Percentiles rank a stretch among this genome's conserved stretches.
These are phyloP conservation scores for Pleurotus ostreatus DNA, from an alignment of 768 basidiomycete genomes.

Conservation along the genomic window DNA sequence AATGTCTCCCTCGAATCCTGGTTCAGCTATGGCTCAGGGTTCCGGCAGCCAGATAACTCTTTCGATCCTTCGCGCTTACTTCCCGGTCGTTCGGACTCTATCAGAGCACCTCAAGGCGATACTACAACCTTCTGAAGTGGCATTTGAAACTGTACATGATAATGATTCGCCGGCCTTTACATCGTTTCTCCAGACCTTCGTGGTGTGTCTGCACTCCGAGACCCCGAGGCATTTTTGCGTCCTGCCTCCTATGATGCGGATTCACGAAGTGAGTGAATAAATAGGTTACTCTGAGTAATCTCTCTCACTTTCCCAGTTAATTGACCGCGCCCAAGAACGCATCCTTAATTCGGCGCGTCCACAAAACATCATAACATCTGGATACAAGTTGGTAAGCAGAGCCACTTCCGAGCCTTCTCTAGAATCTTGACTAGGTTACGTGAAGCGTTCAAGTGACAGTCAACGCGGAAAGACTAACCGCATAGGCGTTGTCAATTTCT, in stretches of 20 bases:
- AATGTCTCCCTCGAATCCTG: too few species aligned
- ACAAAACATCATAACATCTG: conserved; percentile 60
- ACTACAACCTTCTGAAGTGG: conserved; percentile 16
- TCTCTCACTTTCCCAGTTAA: conserved; percentile 36
- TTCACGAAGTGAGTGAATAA: conserved; percentile 45
- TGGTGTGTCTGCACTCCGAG: conserved; percentile 35
- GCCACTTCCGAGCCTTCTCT: not conserved
- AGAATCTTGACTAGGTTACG: not conserved
- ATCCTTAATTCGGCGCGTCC: conserved; percentile 41
- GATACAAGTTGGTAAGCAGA: conserved; percentile 54
- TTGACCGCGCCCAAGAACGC: conserved; percentile 56
- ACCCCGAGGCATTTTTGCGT: conserved; percentile 20
- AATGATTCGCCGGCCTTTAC: conserved; percentile 25
- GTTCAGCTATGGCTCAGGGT: too few species aligned
- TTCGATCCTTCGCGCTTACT: conserved; percentile 40
- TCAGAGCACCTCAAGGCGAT: conserved; percentile 35
- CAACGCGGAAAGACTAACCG: conserved; percentile 38
- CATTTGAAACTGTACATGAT: too few species aligned
- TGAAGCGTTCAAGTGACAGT: conserved; percentile 27
- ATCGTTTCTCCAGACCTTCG: conserved; percentile 39
- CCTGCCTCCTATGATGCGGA: conserved; percentile 39
- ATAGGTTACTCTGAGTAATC: not conserved
- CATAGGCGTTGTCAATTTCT: conserved; percentile 50
- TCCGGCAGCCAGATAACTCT: conserved; percentile 15
- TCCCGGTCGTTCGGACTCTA: conserved; percentile 33